Evolutionary conservation across 1,284 basidiomycete genomes (phyloP).

Genomic region (Paramarasmius palmivorus): DNA sequence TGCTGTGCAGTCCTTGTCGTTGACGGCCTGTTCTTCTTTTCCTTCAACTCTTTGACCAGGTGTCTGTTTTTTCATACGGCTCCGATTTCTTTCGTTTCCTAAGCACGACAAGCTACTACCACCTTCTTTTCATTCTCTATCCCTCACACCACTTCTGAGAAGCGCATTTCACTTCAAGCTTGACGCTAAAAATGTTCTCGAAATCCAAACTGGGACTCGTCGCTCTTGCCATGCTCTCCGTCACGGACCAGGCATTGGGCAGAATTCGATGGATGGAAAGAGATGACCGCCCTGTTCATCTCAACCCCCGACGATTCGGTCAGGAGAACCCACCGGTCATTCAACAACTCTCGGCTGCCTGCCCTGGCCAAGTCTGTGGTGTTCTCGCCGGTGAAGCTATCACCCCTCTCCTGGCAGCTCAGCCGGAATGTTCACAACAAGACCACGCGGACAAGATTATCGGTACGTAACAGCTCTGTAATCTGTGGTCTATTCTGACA

Average conservation of each 20-base stretch:
- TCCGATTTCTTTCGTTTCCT: constrained; percentile 24
- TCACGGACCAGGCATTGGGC: constrained; percentile 39
- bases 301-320: constrained; percentile 55
- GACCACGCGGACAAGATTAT: constrained; percentile 62
- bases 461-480: constrained; percentile 32
- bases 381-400: constrained; percentile 49
- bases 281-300: constrained; percentile 40
- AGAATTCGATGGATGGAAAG: constrained; percentile 48
- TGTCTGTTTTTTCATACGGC: constrained; percentile 35
- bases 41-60: constrained; percentile 44
- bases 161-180: constrained; percentile 7
- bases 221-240: constrained; percentile 38
- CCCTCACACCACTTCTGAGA: constrained; percentile 11
- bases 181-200: constrained; percentile 42
- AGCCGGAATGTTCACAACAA: constrained; percentile 60
- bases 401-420: constrained; percentile 54
- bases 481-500: too few species aligned
- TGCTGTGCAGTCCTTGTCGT: constrained; percentile 39
- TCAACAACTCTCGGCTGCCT: constrained; percentile 45
- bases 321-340: constrained; percentile 53
- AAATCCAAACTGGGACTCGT: constrained; percentile 38
- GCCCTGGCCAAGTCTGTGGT: constrained; percentile 52
- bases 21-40: constrained; percentile 45
- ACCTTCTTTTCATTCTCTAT: constrained; percentile 13
- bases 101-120: constrained; percentile 24